phyloP scores from a whole-genome alignment of 495 filamentous ascomycete genomes.

The Rhizodiscina lignyota region DNA sequence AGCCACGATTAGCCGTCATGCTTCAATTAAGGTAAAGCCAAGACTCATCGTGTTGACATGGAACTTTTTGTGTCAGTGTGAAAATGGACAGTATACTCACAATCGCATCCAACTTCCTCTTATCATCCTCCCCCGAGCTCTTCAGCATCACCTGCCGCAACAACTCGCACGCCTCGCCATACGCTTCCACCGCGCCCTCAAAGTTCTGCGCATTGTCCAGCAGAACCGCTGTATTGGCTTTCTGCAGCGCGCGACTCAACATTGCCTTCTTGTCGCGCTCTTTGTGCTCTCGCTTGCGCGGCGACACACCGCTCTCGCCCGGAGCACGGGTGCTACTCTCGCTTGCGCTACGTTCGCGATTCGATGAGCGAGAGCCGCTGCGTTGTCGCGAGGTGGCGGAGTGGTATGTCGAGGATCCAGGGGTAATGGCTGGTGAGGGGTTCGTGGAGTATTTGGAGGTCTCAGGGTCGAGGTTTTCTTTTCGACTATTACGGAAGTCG shows the following conservation, averaged over 20 bases:
- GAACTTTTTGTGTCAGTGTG: not conserved
- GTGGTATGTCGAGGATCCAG: too few relatives aligned
- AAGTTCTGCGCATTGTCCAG: conserved; percentile 91
- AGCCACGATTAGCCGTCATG: not conserved
- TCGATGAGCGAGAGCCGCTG: too few relatives aligned
- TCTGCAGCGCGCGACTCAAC: conserved; percentile 81
- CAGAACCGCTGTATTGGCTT: conserved; percentile 87
- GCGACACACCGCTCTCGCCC: too few relatives aligned
- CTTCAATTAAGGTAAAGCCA: too few relatives aligned
- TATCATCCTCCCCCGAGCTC: conserved; percentile 69
- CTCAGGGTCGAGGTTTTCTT: too few relatives aligned
- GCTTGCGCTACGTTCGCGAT: too few relatives aligned
- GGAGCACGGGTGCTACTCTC: too few relatives aligned
- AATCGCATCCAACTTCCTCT: conserved; percentile 71
- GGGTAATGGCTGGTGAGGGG: too few relatives aligned
- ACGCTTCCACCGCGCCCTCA: conserved; percentile 82
- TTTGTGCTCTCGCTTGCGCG: conserved; percentile 7
- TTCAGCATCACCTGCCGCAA: conserved; percentile 74
- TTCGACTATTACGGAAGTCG: too few relatives aligned
- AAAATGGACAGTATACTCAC: conserved; percentile 37
- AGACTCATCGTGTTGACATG: conserved; percentile 5
- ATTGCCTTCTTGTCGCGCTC: conserved; percentile 56
- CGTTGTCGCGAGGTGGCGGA: too few relatives aligned
- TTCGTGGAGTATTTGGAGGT: too few relatives aligned
- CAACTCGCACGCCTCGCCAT: conserved; percentile 72